Base-by-base conservation (phyloP, 306 rosid genomes). In the Morella rubra region DNA sequence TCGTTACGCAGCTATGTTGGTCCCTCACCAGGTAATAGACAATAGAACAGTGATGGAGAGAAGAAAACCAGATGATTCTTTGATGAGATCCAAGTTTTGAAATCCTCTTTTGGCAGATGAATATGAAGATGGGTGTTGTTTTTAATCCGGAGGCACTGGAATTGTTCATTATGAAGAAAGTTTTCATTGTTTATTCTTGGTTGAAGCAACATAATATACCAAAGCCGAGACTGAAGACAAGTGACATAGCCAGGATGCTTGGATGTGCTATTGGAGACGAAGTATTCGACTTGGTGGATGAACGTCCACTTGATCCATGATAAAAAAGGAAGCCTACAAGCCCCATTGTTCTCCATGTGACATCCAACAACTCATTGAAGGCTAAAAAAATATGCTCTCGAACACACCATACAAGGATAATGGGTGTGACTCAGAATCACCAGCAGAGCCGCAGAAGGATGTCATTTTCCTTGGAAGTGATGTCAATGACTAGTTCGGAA, bases 221-320 rank as follows among this genome's bases (percentile, higher is more conserved):
- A 40, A 90, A 87, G 81, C 92, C 98, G 65, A 83, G 88, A 82
- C 44, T 86, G 81, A 94, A 88, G 90, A 67, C 91, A 27, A 81
- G 84, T 83, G 89, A 92, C 82, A 94, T 94, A 97, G 98, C 98
- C 77, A 87, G 90, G 79, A 92, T 94, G 98, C 97, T 92, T 78
- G 98, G 98, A n/a, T 94, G 92, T 58, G 91, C 89, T 22, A 92
- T 94, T 80, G 98, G 96, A 18, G 86, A 89, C 79, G 98, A 90
- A 41, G 88, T 94, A 12, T 92, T 82, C 65, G 92, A 94, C 85
- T 73, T 90, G 64, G 78, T 90, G 40, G 93, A 94, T 65, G 77
- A 84, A 51, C 89, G 88, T 79, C 96, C 94, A 1, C 81, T 83
- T 81, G 53, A 81, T 50, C 81, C 83, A n/a, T 86, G 85, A n/a